Base-by-base conservation (phyloP, 129 eudicot species). In the Silybum marianum region DNA sequence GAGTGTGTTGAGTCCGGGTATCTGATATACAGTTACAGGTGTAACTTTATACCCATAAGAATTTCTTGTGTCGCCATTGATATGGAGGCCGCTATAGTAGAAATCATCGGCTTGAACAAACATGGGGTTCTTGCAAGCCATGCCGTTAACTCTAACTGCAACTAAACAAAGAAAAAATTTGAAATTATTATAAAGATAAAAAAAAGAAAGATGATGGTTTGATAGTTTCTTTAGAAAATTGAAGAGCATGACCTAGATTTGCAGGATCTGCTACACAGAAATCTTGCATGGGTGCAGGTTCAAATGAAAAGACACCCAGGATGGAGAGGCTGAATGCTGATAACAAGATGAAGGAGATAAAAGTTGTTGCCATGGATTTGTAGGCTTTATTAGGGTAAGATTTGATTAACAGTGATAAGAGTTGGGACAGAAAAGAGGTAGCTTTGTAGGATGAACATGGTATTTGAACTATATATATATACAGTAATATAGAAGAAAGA, bases 1-100 rank as follows among this genome's bases (percentile, higher is more conserved):
- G 2, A 88, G 85, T 5, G 88, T 88, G 82, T 88, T 88, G 66
- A 85, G 88, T 32, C 90, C 90, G 0, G 90, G 85, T 10, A 88
- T 81, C 70, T 84, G 88, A 22, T 78, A 63, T 51, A 78, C 88
- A 1, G 81, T 34, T 36, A 88, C 90, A 0, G 88, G 88, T 21
- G 85, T 88, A 36, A 75, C 81, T 21, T 63, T 80, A 22, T 74
- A 88, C 16, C 90, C 88, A 28, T 81, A 60, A 18, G 84, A 14
- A 60, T 88, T 88, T 71, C 84, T 71, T 62, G 90, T 82, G 74
- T 88, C 87, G 16, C 85, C 88, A 1, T 82, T 34, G 73, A 84
- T 65, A 39, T 85, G 88, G 28, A 88, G 84, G 62, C 90, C 90
- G 3, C 86, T 79, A 44, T 81, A 88, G 86, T 10, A 82, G 83